Conservation (phyloP, 768 basidiomycete genomes). For the Tulasnella sp. region DNA sequence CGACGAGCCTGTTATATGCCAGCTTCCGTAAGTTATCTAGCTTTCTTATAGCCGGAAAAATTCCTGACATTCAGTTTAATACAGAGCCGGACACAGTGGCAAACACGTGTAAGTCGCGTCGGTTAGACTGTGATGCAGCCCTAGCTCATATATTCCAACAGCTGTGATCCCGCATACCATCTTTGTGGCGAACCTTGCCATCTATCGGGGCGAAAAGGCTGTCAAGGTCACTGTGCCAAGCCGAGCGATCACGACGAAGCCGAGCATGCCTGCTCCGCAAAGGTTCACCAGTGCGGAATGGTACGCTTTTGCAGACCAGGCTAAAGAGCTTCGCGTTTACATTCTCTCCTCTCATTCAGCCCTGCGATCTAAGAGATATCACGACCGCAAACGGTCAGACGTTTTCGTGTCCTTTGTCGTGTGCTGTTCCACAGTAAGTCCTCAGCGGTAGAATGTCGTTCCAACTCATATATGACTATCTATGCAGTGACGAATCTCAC, state of each 20-base stretch:
- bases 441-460: neutral
- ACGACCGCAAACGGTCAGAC: constrained; percentile 19
- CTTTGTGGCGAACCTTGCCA: constrained; percentile 43
- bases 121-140: no score
- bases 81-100: constrained; percentile 48
- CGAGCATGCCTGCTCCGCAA: constrained; percentile 43
- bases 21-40: constrained; percentile 32
- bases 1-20: constrained; percentile 25
- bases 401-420: constrained; percentile 35
- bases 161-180: constrained; percentile 41
- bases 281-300: constrained; percentile 44
- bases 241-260: constrained; percentile 36
- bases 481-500: constrained; percentile 35
- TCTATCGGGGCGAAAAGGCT: constrained; percentile 38
- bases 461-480: neutral
- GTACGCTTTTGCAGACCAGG: constrained; percentile 18
- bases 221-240: constrained; percentile 43
- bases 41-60: neutral
- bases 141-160: constrained; percentile 20
- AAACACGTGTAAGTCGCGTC: constrained; percentile 37
- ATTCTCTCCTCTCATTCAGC: constrained; percentile 22
- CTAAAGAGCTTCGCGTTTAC: neutral
- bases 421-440: constrained; percentile 20
- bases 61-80: neutral
- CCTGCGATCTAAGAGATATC: constrained; percentile 31